These are phyloP conservation scores for Cercophora newfieldiana DNA, from an alignment of 495 filamentous ascomycete genomes.

Conservation along the genomic window DNA sequence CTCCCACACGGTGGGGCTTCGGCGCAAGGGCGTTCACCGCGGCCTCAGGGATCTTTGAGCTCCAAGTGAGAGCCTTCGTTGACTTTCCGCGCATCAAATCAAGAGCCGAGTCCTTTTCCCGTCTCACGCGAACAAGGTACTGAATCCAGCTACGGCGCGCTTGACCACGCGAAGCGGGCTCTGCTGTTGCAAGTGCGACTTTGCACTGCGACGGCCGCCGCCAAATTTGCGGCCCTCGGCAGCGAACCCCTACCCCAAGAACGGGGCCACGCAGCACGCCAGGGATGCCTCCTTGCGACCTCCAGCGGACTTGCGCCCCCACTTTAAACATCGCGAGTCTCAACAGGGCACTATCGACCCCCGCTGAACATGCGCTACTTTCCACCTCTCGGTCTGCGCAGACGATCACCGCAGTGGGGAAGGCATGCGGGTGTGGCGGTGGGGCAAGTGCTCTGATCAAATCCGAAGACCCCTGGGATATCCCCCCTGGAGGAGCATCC, in stretches of 20 bases:
- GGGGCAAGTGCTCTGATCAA: neutral
- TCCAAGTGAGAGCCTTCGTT: neutral
- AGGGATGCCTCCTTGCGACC: neutral
- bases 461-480: neutral
- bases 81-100: neutral
- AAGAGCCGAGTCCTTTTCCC: neutral
- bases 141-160: neutral
- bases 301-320: neutral
- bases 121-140: neutral
- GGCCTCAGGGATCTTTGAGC: neutral
- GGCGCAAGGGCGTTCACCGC: neutral
- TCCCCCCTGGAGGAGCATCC: too few species aligned
- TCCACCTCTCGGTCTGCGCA: neutral
- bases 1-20: neutral
- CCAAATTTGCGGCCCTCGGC: constrained; percentile 5
- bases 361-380: neutral
- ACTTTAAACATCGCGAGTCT: neutral
- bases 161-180: neutral
- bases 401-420: neutral
- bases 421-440: neutral
- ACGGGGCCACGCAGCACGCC: neutral
- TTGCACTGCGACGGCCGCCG: neutral
- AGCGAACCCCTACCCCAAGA: constrained; percentile 2
- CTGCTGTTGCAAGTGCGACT: neutral
- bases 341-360: neutral